Evolutionary conservation across 2,329 filamentous ascomycete genomes (phyloP).

Genomic region (Colletotrichum nymphaeae): DNA sequence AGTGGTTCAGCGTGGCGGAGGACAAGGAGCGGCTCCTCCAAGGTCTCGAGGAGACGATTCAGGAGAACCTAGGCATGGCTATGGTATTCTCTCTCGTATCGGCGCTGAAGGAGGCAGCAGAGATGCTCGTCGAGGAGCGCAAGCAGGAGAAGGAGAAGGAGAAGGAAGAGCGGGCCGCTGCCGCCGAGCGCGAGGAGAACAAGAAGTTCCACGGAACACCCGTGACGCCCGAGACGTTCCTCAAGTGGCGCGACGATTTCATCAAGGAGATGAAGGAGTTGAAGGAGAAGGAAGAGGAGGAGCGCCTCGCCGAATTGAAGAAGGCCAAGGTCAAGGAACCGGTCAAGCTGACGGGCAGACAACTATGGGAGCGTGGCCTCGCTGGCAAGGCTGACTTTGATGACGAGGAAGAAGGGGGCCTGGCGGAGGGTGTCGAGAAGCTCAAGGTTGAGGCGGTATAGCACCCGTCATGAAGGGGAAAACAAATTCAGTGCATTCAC

Average conservation of each 20-base stretch:
- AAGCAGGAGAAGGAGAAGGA: conserved; percentile 71
- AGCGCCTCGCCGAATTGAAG: conserved; percentile 84
- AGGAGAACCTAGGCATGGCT: conserved; percentile 95
- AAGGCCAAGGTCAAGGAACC: conserved; percentile 82
- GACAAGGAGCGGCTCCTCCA: conserved; percentile 82
- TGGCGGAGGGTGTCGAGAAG: conserved; percentile 73
- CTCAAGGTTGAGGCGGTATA: conserved; percentile 72
- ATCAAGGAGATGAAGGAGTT: conserved; percentile 83
- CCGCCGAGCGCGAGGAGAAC: conserved; percentile 90
- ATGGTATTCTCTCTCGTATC: conserved; percentile 96
- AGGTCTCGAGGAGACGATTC: conserved; percentile 78
- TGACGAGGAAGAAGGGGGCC: conserved; percentile 71
- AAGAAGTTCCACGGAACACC: conserved; percentile 93
- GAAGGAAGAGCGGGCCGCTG: conserved; percentile 65
- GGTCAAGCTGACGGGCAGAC: conserved; percentile 76
- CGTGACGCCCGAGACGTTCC: conserved; percentile 88
- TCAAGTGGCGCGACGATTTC: conserved; percentile 85
- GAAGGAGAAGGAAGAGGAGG: conserved; percentile 75
- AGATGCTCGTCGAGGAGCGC: conserved; percentile 82
- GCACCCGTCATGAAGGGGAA: not conserved
- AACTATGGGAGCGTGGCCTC: conserved; percentile 83
- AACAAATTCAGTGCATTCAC: conserved; percentile 13
- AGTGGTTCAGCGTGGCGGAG: conserved; percentile 80
- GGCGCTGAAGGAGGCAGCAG: conserved; percentile 89
- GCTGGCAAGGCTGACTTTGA: conserved; percentile 74